Base-by-base conservation (phyloP, 768 basidiomycete species). In the Leccinum aurantiacum region DNA sequence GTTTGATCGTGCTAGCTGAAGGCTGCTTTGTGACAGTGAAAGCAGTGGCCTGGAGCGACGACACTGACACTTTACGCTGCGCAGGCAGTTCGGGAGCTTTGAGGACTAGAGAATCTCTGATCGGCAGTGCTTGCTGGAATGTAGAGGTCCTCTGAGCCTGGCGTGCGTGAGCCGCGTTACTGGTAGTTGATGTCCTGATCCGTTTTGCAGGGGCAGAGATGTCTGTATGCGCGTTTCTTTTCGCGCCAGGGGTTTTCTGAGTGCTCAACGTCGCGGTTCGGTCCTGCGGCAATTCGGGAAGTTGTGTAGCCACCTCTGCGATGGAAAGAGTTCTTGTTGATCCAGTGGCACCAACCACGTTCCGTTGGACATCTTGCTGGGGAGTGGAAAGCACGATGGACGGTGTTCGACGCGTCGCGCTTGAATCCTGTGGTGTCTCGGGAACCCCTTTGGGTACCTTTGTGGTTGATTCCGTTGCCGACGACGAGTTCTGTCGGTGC, bases 221-320 rank as follows among this genome's bases (percentile, higher is more conserved):
- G 38, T 52, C 57, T 71, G 29, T 71, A 65, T 66, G 68, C 68
- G 62, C 60, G 1, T 53, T 53, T 27, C 61, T 63, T 62, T 70
- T 72, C 53, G 60, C 47, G 31, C 52, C 14, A 1, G 38, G 41
- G n/a, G 49, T 2, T 44, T 65, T 41, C 31, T 29, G 41, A 7
- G 50, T 52, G 25, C 15, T 54, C 25, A 41, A 19, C 7, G 56
- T 24, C 29, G 33, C 35, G 9, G 25, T 24, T 17, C 3, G 55
- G 13, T 22, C 49, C 17, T 53, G 60, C 5, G 35, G 22, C 5
- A 53, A 22, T 38, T 25, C 14, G 3, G 47, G 10, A 11, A 5
- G 35, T n/a, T 29, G 25, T 25, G 37, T 44, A 15, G 27, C 44
- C 24, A 10, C 38, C 49, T 35, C 48, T 15, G 38, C 2, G 27